phyloP scores from a whole-genome alignment of 768 basidiomycete species.

The button mushroom (Agaricus bisporus) region DNA sequence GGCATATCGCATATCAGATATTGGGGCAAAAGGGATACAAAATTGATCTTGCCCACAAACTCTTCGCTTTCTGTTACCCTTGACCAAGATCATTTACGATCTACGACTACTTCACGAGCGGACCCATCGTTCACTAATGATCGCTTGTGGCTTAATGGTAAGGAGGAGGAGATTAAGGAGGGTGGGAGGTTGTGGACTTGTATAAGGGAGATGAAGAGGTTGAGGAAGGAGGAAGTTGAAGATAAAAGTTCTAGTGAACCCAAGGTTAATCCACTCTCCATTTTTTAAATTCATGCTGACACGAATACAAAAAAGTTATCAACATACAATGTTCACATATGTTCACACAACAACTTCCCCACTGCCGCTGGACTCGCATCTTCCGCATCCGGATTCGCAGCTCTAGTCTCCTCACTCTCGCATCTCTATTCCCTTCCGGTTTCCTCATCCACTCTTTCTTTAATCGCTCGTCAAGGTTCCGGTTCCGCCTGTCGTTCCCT shows the following conservation, averaged over 20 bases:
- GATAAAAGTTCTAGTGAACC: conserved; percentile 56
- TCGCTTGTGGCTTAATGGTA: conserved; percentile 91
- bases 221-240: conserved; percentile 70
- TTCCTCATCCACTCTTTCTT: conserved; percentile 75
- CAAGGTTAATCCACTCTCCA: conserved; percentile 41
- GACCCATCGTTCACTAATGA: conserved; percentile 71
- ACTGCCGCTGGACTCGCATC: conserved; percentile 98
- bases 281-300: too few species aligned
- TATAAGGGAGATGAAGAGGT: conserved; percentile 77
- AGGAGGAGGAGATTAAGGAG: conserved; percentile 81
- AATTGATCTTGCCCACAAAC: conserved; percentile 94
- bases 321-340: conserved; percentile 73
- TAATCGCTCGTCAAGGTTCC: conserved; percentile 95
- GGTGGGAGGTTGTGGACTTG: conserved; percentile 79
- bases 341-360: conserved; percentile 97
- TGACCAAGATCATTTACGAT: conserved; percentile 90
- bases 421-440: conserved; percentile 79
- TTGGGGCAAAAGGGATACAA: conserved; percentile 98
- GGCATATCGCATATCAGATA: conserved; percentile 45
- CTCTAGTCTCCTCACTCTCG: conserved; percentile 85
- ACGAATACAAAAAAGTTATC: too few species aligned
- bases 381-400: conserved; percentile 95
- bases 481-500: conserved; percentile 98
- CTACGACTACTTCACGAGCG: conserved; percentile 88
- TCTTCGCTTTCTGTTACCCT: conserved; percentile 98